phyloP scores from a whole-genome alignment of 2,329 filamentous ascomycete species.

The Cladorrhinum sp. region DNA sequence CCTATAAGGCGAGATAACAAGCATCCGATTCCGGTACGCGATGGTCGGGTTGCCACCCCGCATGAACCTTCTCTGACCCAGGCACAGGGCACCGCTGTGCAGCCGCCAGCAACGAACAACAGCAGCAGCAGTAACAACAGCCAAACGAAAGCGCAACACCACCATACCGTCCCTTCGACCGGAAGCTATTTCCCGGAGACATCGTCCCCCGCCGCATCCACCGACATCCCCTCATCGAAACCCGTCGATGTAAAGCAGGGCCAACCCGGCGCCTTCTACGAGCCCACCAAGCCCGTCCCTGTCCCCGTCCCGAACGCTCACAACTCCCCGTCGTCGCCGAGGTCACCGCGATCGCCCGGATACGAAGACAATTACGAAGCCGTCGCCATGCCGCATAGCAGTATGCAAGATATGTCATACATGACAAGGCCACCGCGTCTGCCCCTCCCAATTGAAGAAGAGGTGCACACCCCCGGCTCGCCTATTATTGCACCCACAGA shows the following conservation, averaged over 20 bases:
- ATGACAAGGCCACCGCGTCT: constrained; percentile 76
- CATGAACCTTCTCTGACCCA: constrained; percentile 62
- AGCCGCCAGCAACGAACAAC: constrained; percentile 41
- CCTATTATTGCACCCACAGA: constrained; percentile 77
- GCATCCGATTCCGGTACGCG: constrained; percentile 55
- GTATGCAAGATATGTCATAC: constrained; percentile 62
- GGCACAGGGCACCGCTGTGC: constrained; percentile 49
- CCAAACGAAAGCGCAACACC: constrained; percentile 30
- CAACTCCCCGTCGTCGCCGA: constrained; percentile 35
- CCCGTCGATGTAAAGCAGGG: constrained; percentile 35
- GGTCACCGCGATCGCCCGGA: constrained; percentile 33
- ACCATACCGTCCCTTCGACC: constrained; percentile 42
- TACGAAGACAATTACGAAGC: constrained; percentile 39
- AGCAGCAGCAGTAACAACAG: constrained; percentile 32
- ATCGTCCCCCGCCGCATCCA: constrained; percentile 26
- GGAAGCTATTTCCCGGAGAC: not conserved
- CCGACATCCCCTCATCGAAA: constrained; percentile 30
- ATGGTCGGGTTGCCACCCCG: constrained; percentile 55
- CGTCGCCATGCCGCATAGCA: constrained; percentile 50
- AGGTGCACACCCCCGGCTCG: constrained; percentile 83
- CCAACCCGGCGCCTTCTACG: constrained; percentile 30
- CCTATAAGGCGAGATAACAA: constrained; percentile 43
- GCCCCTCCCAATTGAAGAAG: constrained; percentile 90
- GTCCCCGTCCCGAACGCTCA: constrained; percentile 53
- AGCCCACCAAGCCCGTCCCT: constrained; percentile 57